These are phyloP conservation scores for Microbotryum silenes-acaulis DNA, from an alignment of 1,284 basidiomycete genomes.

Conservation along the genomic window DNA sequence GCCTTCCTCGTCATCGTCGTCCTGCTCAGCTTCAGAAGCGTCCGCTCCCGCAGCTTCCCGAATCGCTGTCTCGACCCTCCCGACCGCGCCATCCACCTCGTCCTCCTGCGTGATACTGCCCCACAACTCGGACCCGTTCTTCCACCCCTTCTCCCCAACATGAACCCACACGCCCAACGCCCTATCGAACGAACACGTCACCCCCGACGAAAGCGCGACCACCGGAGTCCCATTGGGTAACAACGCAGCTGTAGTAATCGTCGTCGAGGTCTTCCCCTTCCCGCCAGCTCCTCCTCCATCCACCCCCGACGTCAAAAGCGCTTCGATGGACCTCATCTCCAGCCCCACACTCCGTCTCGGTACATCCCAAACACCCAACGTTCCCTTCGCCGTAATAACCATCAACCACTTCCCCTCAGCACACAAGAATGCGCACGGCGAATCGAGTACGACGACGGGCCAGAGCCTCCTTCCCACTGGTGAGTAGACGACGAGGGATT, in stretches of 20 bases:
- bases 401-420: slow-evolving; percentile 56
- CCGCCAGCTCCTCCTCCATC: no score
- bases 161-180: slow-evolving; percentile 60
- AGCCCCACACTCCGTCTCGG: slow-evolving; percentile 7
- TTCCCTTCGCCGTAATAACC: slow-evolving; percentile 61
- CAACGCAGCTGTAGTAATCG: slow-evolving; percentile 53
- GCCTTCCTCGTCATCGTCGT: background rate
- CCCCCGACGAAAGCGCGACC: slow-evolving; percentile 63
- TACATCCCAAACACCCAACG: slow-evolving; percentile 64
- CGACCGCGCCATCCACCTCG: slow-evolving; percentile 28
- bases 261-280: slow-evolving; percentile 44
- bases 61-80: slow-evolving; percentile 36
- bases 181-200: slow-evolving; percentile 66
- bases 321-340: background rate
- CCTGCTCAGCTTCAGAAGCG: background rate
- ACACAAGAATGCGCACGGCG: slow-evolving; percentile 60
- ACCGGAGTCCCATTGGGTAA: slow-evolving; percentile 70
- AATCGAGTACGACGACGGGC: slow-evolving; percentile 64
- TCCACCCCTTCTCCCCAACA: slow-evolving; percentile 70
- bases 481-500: slow-evolving; percentile 68
- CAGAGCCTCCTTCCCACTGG: slow-evolving; percentile 68
- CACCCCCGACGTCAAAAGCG: slow-evolving; percentile 3
- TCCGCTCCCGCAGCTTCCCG: slow-evolving; percentile 29
- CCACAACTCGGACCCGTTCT: slow-evolving; percentile 70
- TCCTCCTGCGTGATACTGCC: slow-evolving; percentile 47